phyloP scores from a whole-genome alignment of 192 early-diverging fungal species.

The Rhizophagus clarus region DNA sequence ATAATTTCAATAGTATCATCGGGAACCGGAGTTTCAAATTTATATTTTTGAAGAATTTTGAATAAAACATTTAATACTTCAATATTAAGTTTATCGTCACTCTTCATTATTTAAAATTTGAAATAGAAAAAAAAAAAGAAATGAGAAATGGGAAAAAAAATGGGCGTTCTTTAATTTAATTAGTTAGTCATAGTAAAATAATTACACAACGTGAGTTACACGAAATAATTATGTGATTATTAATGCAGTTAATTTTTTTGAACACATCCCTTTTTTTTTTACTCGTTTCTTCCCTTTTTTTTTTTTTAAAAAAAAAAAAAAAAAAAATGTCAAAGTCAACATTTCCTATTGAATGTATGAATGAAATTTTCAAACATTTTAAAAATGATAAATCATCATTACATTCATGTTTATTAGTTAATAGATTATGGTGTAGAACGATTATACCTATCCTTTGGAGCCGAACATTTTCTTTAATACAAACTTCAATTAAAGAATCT shows the following conservation, averaged over 20 bases:
- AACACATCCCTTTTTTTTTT: too few species aligned
- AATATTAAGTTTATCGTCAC: background rate
- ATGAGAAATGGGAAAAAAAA: too few species aligned
- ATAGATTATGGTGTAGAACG: background rate
- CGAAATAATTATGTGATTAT: too few species aligned
- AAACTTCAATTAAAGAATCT: background rate
- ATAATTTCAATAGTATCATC: background rate
- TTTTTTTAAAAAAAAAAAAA: too few species aligned
- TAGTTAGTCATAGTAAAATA: too few species aligned
- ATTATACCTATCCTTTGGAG: background rate
- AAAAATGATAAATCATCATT: background rate
- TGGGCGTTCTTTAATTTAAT: too few species aligned
- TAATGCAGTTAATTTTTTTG: too few species aligned
- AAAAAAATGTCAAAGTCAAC: background rate
- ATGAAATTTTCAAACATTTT: background rate
- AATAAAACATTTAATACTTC: background rate
- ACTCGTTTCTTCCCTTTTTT: too few species aligned
- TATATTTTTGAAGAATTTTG: background rate
- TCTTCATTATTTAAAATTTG: background rate
- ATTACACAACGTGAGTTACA: too few species aligned
- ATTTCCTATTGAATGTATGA: background rate
- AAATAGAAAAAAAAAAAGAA: background rate
- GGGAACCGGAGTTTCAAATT: background rate
- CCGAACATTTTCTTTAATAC: background rate
- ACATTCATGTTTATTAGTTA: background rate